A percentile compares a stretch with the other conserved stretches of the same genome.
These are phyloP conservation scores for Alternaria dauci DNA, from an alignment of 2,329 filamentous ascomycete genomes.

Conservation along the genomic window DNA sequence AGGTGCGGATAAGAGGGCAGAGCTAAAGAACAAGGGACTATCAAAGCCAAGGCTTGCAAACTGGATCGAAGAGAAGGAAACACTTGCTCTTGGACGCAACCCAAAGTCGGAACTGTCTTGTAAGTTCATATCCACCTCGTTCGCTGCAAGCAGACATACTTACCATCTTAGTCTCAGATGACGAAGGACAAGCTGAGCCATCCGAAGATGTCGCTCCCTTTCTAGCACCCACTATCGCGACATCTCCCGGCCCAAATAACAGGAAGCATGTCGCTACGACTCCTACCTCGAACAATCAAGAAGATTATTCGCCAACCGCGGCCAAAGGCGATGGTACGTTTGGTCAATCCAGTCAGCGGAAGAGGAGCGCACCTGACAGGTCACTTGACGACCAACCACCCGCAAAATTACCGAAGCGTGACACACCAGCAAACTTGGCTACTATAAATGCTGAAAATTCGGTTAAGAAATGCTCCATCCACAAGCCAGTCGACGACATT, in stretches of 20 bases:
- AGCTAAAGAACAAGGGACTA: constrained; percentile 13
- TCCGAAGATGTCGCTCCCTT: background rate
- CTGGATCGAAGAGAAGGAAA: constrained; percentile 34
- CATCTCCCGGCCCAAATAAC: background rate
- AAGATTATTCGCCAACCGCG: background rate
- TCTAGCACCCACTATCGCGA: background rate
- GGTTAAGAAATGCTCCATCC: constrained; percentile 6
- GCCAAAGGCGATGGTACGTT: background rate
- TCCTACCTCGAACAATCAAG: background rate
- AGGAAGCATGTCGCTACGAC: background rate
- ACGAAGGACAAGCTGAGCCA: background rate
- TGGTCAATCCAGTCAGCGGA: background rate
- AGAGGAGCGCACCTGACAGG: constrained; percentile 1
- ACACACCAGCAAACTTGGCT: constrained; percentile 1
- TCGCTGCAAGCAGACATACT: background rate
- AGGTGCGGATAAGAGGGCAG: constrained; percentile 15
- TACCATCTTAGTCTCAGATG: background rate
- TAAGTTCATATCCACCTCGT: background rate
- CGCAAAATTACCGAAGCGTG: constrained; percentile 12
- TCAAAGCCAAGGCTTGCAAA: constrained; percentile 22
- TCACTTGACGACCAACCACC: background rate
- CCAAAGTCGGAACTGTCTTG: constrained; percentile 13
- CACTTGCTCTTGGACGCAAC: constrained; percentile 25
- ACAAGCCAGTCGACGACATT: constrained; percentile 14
- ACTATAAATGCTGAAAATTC: background rate